phyloP scores from a whole-genome alignment of 2,329 filamentous ascomycete species.

The Penicillium sp. region DNA sequence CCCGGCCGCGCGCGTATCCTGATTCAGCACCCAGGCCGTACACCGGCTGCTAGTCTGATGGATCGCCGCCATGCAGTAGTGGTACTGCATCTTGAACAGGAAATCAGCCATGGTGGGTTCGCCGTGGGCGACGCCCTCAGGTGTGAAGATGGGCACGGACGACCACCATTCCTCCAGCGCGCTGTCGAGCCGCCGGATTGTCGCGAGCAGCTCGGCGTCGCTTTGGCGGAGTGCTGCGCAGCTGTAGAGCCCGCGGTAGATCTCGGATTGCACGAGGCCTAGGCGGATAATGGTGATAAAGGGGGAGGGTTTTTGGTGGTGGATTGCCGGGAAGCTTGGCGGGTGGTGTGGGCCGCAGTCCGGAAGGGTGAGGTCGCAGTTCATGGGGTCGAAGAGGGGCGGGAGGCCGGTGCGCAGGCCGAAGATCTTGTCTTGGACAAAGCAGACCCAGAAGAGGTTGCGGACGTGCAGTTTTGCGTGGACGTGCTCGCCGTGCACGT shows the following conservation, averaged over 20 bases:
- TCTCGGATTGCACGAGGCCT: conserved; percentile 15
- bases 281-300: neutral
- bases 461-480: conserved; percentile 7
- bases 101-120: neutral
- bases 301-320: neutral
- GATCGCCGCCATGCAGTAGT: conserved; percentile 21
- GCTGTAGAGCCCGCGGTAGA: conserved; percentile 16
- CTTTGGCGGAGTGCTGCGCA: conserved; percentile 5
- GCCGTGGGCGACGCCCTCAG: neutral
- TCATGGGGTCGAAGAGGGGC: conserved; percentile 9
- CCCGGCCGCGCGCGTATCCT: conserved; percentile 11
- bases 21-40: conserved; percentile 16
- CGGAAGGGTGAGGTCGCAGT: conserved; percentile 18
- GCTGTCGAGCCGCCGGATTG: conserved; percentile 16
- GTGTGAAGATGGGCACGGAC: conserved; percentile 8
- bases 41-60: conserved; percentile 22
- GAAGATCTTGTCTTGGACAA: conserved; percentile 7
- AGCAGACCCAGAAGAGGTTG: conserved; percentile 20
- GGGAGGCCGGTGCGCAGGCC: conserved; percentile 17
- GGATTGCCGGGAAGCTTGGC: neutral
- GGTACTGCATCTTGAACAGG: conserved; percentile 19
- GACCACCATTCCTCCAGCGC: conserved; percentile 17
- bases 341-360: neutral
- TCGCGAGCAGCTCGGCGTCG: conserved; percentile 15
- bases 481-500: neutral